phyloP scores from a whole-genome alignment of 2,329 filamentous ascomycete genomes.

The Plenodomus biglobosus region DNA sequence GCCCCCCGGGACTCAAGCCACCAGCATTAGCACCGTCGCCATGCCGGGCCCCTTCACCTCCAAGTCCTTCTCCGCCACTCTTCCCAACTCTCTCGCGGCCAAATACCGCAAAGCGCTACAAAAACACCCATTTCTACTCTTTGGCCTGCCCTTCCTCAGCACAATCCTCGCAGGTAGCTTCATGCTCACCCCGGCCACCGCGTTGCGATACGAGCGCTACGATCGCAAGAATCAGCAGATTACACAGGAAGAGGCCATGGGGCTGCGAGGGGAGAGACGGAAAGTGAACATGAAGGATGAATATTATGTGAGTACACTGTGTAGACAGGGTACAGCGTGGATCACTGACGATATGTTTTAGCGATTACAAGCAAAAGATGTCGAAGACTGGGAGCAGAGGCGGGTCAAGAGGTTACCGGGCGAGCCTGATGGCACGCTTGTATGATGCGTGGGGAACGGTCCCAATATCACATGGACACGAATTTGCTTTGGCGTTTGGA shows the following conservation, averaged over 20 bases:
- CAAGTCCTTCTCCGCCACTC: constrained; percentile 58
- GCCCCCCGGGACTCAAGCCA: background rate
- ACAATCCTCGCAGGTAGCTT: constrained; percentile 93
- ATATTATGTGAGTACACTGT: constrained; percentile 70
- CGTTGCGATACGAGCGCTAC: constrained; percentile 88
- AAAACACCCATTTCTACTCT: constrained; percentile 84
- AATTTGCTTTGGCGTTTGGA: no score
- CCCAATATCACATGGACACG: no score
- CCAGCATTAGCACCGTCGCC: background rate
- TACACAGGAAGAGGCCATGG: constrained; percentile 81
- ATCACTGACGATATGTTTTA: constrained; percentile 43
- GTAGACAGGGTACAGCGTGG: background rate
- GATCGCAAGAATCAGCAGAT: constrained; percentile 87
- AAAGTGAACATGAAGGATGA: constrained; percentile 81
- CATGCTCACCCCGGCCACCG: constrained; percentile 89
- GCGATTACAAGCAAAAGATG: constrained; percentile 81
- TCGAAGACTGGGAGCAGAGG: constrained; percentile 97
- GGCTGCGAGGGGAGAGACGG: constrained; percentile 69
- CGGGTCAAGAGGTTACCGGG: constrained; percentile 86
- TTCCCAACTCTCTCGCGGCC: constrained; percentile 65
- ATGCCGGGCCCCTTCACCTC: constrained; percentile 65
- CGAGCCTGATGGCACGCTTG: constrained; percentile 80
- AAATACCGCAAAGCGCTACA: constrained; percentile 75
- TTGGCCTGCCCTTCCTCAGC: constrained; percentile 87
- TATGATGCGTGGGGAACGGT: no score